phyloP scores from a whole-genome alignment of 2,329 filamentous ascomycete species.

The Blumeriella jaapii region DNA sequence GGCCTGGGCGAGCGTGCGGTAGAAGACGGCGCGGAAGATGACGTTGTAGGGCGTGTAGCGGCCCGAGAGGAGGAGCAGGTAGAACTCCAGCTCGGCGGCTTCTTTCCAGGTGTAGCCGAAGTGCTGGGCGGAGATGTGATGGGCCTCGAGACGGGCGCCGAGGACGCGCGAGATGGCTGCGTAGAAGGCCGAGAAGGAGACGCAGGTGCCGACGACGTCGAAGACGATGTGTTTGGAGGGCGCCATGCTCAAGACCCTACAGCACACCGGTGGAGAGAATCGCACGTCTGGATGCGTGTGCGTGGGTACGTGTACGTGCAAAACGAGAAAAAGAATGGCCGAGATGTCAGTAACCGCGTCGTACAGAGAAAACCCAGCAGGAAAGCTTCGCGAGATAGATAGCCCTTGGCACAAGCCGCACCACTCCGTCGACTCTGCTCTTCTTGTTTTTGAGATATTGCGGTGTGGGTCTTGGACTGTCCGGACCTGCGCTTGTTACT shows the following conservation, averaged over 20 bases:
- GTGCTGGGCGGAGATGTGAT: slow-evolving; percentile 31
- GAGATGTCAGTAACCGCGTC: too few species aligned
- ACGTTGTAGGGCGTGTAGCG: slow-evolving; percentile 33
- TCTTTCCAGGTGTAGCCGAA: slow-evolving; percentile 38
- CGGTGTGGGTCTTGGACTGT: too few species aligned
- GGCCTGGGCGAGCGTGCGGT: slow-evolving; percentile 34
- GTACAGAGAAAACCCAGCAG: too few species aligned
- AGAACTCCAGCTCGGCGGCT: slow-evolving; percentile 37
- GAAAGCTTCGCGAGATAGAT: too few species aligned
- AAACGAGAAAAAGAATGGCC: too few species aligned
- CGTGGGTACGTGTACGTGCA: too few species aligned
- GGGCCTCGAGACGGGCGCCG: slow-evolving; percentile 30
- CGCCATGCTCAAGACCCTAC: slow-evolving; percentile 1
- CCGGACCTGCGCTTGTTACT: too few species aligned
- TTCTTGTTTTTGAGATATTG: too few species aligned
- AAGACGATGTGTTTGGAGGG: slow-evolving; percentile 35
- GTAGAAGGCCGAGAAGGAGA: slow-evolving; percentile 34
- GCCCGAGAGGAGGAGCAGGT: slow-evolving; percentile 34
- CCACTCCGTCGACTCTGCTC: too few species aligned
- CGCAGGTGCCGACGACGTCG: slow-evolving; percentile 41
- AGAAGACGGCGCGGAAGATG: slow-evolving; percentile 35
- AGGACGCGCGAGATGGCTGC: slow-evolving; percentile 31
- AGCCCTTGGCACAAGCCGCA: too few species aligned
- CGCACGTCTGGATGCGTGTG: too few species aligned
- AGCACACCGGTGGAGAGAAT: too few species aligned